These are phyloP conservation scores for Kurtzmaniella quercitrusa DNA, from an alignment of 1,139 yeast species.

Conservation along the genomic window DNA sequence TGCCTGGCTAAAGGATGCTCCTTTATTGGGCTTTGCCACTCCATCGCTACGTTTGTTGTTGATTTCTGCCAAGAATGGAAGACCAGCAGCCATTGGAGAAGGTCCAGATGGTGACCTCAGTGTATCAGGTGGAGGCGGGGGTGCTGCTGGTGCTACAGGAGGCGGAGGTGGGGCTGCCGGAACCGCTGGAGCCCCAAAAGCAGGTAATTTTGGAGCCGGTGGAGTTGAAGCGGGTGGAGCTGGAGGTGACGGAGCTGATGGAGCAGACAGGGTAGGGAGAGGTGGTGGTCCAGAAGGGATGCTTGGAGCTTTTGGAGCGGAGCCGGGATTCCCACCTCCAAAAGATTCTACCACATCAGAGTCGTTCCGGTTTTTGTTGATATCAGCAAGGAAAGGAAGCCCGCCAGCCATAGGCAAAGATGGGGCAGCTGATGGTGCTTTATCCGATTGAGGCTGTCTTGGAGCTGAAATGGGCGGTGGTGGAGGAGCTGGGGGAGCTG, in stretches of 20 bases:
- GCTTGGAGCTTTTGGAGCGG: slow-evolving; percentile 5
- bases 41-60: slow-evolving; percentile 36
- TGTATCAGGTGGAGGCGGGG: slow-evolving; percentile 12
- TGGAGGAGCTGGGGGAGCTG: slow-evolving; percentile 11
- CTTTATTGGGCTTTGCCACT: slow-evolving; percentile 27
- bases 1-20: slow-evolving; percentile 12
- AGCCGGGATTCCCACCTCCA: too few species aligned
- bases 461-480: slow-evolving; percentile 15
- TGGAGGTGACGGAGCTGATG: slow-evolving; percentile 10
- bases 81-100: slow-evolving; percentile 22
- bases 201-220: slow-evolving; percentile 3
- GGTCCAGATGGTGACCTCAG: slow-evolving; percentile 8
- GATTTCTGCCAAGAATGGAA: slow-evolving; percentile 41
- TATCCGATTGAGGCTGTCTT: slow-evolving; percentile 12
- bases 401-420: slow-evolving; percentile 22
- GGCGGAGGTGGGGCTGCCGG: slow-evolving; percentile 10
- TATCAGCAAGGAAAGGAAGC: slow-evolving; percentile 51
- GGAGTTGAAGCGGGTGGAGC: too few species aligned
- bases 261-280: slow-evolving; percentile 7
- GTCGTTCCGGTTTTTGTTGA: slow-evolving; percentile 52
- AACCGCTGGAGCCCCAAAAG: slow-evolving; percentile 10
- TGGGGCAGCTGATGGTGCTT: slow-evolving; percentile 9
- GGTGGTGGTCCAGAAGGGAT: slow-evolving; percentile 11
- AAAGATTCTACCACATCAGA: slow-evolving; percentile 64
- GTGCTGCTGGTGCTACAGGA: slow-evolving; percentile 12